Evolutionary conservation across 176 grass and related monocot genomes (phyloP).

Genomic region (Phoenix dactylifera): DNA sequence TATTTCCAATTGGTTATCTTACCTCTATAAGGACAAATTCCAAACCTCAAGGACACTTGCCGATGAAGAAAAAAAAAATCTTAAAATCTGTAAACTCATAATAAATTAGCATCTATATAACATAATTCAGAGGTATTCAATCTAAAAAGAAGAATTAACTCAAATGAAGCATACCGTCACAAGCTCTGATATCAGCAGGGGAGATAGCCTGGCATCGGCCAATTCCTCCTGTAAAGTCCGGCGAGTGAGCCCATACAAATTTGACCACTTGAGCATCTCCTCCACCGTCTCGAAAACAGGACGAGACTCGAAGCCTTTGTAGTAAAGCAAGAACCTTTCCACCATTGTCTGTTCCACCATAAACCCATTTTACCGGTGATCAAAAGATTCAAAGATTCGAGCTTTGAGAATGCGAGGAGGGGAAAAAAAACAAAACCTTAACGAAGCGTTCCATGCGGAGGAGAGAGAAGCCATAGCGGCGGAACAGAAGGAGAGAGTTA

Average conservation of each 20-base stretch:
- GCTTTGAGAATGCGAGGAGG: too few relatives aligned
- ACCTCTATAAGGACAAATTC: too few relatives aligned
- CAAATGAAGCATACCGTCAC: conserved; percentile 45
- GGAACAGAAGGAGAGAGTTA: conserved; percentile 42
- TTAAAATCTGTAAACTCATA: too few relatives aligned
- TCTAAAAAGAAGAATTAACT: neutral
- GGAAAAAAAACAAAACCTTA: conserved; percentile 14
- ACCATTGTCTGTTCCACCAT: conserved; percentile 45
- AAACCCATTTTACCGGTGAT: neutral
- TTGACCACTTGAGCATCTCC: conserved; percentile 88
- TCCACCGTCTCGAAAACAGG: conserved; percentile 69
- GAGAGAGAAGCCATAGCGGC: conserved; percentile 68
- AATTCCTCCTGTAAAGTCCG: conserved; percentile 72
- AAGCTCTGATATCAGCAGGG: conserved; percentile 53
- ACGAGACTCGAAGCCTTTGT: conserved; percentile 45
- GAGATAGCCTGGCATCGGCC: conserved; percentile 42
- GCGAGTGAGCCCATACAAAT: conserved; percentile 46
- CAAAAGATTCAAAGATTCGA: too few relatives aligned
- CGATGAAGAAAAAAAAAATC: too few relatives aligned
- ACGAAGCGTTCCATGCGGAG: conserved; percentile 53
- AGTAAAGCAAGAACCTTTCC: conserved; percentile 63
- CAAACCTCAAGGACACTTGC: too few relatives aligned
- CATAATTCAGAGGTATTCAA: neutral
- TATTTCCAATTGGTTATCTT: too few relatives aligned
- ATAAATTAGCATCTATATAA: too few relatives aligned